Conservation (phyloP, 495 filamentous ascomycete genomes). For the Glonium stellatum region DNA sequence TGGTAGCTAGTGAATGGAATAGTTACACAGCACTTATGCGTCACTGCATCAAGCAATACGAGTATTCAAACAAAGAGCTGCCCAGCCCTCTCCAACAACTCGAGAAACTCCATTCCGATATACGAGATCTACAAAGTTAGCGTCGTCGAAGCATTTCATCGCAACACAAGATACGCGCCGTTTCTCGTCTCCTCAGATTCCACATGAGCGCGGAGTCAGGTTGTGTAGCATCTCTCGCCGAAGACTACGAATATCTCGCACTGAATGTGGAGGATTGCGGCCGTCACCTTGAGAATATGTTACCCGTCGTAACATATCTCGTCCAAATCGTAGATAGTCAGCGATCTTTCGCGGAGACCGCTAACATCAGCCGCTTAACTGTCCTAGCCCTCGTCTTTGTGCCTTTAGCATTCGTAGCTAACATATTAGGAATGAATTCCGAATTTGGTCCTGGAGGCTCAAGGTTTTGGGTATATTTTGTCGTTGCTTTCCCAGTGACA, state of each 20-base stretch:
- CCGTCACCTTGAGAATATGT: conserved; percentile 25
- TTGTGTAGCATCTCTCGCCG: not conserved
- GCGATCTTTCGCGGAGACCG: conserved; percentile 29
- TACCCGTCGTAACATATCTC: conserved; percentile 31
- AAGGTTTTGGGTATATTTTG: conserved; percentile 26
- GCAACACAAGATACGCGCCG: conserved; percentile 3
- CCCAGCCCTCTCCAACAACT: not conserved
- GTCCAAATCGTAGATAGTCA: conserved; percentile 32
- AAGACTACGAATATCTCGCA: conserved; percentile 20
- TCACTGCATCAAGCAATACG: conserved; percentile 14
- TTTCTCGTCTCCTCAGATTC: not conserved
- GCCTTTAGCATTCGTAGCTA: conserved; percentile 35
- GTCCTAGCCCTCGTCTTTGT: conserved; percentile 37
- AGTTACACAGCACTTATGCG: conserved; percentile 17
- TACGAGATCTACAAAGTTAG: conserved; percentile 8
- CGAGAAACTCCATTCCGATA: conserved; percentile 5
- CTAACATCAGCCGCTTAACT: conserved; percentile 36
- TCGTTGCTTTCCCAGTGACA: conserved; percentile 12
- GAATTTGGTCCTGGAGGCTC: not conserved
- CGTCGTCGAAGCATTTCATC: conserved; percentile 4
- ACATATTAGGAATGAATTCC: conserved; percentile 36
- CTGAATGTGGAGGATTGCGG: conserved; percentile 21
- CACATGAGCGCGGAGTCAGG: not conserved
- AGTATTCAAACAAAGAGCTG: conserved; percentile 6
- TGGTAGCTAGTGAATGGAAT: conserved; percentile 24